phyloP scores from a whole-genome alignment of 225 moss, liverwort and hornwort genomes.

The Marchantia paleacea region DNA sequence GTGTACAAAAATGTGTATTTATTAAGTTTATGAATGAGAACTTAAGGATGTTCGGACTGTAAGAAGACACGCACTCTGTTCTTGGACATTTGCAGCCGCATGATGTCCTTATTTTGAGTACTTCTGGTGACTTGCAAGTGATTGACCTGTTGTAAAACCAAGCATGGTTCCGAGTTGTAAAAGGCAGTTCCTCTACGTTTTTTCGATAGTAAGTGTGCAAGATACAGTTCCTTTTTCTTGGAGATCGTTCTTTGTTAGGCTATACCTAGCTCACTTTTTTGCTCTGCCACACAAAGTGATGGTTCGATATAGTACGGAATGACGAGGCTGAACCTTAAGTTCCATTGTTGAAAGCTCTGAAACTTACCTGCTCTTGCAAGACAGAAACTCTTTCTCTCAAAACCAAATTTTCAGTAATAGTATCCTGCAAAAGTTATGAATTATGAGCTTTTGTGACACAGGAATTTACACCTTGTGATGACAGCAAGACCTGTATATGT shows the following conservation, averaged over 20 bases:
- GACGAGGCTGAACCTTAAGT: not conserved
- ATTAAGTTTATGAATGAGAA: not conserved
- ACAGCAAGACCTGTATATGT: too few species aligned
- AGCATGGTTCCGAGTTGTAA: not conserved
- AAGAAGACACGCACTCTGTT: constrained; percentile 25
- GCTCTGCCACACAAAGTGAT: not conserved
- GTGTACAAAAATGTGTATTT: not conserved
- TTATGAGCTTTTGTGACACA: not conserved
- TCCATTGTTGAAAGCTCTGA: not conserved
- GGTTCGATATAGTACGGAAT: not conserved
- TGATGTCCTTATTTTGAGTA: constrained; percentile 76
- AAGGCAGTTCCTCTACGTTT: too few species aligned
- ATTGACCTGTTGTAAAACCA: constrained; percentile 50
- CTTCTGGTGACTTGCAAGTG: constrained; percentile 67
- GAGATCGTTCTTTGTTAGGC: not conserved
- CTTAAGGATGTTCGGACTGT: not conserved
- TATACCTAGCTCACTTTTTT: not conserved
- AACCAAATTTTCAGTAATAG: constrained; percentile 52
- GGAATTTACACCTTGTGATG: not conserved
- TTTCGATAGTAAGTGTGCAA: too few species aligned
- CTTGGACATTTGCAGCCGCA: constrained; percentile 59
- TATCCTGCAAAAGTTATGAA: constrained; percentile 45
- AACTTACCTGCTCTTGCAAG: constrained; percentile 70
- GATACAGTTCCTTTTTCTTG: not conserved
- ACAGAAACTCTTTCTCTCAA: constrained; percentile 62